Evolutionary conservation across 257 asterid genomes (phyloP).

Genomic region (Linderniella brevidens): DNA sequence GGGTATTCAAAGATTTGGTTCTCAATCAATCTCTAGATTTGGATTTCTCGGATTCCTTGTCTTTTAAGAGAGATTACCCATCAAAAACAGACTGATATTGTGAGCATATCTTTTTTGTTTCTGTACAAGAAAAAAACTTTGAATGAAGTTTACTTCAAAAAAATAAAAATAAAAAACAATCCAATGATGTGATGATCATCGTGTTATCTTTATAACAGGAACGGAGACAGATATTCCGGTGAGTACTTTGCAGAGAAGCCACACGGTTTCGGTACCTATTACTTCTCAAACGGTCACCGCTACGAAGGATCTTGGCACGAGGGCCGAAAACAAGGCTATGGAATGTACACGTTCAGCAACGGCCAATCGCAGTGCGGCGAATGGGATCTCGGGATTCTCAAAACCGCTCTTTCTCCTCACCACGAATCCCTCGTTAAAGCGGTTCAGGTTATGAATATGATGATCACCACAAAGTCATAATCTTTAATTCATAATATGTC

Average conservation of each 20-base stretch:
- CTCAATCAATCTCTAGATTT: too few relatives aligned
- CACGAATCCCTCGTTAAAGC: slow-evolving; percentile 25
- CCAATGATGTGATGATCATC: too few relatives aligned
- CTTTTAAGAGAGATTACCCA: too few relatives aligned
- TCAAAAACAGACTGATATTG: too few relatives aligned
- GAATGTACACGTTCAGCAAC: slow-evolving; percentile 38
- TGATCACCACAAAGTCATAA: not conserved
- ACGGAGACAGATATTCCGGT: slow-evolving; percentile 50
- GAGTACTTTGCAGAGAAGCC: slow-evolving; percentile 58
- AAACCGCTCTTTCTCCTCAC: slow-evolving; percentile 15
- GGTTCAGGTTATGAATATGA: slow-evolving; percentile 33
- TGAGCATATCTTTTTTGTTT: too few relatives aligned
- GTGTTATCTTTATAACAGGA: slow-evolving; percentile 14
- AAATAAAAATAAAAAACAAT: too few relatives aligned
- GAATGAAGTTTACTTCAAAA: too few relatives aligned
- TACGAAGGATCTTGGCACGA: slow-evolving; percentile 77
- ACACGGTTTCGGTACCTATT: slow-evolving; percentile 56
- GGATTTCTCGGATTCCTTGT: too few relatives aligned
- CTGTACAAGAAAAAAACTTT: too few relatives aligned
- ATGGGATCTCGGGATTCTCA: slow-evolving; percentile 45
- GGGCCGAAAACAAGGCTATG: slow-evolving; percentile 57
- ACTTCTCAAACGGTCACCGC: slow-evolving; percentile 50
- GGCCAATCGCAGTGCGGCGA: slow-evolving; percentile 43
- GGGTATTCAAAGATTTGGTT: too few relatives aligned
- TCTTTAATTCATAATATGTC: not conserved